These are phyloP conservation scores for Solanum etuberosum DNA, from an alignment of 257 asterid species.

Conservation along the genomic window DNA sequence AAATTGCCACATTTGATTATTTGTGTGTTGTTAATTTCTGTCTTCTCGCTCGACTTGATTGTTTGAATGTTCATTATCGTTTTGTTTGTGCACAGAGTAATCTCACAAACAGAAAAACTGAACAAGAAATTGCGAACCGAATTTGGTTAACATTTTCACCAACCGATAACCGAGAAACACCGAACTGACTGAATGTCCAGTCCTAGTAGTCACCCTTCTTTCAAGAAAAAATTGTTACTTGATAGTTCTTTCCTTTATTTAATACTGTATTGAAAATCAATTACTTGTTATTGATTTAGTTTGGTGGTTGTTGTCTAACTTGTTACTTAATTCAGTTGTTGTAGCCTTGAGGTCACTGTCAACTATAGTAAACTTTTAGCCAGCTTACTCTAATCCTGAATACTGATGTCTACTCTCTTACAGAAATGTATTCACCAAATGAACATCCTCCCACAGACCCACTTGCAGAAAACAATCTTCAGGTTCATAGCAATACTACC, in stretches of 20 bases:
- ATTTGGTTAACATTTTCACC: not conserved
- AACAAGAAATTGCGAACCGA: not conserved
- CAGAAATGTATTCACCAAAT: not conserved
- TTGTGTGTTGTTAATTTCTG: not conserved
- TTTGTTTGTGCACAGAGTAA: not conserved
- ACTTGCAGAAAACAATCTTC: conserved; percentile 24
- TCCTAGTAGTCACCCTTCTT: not conserved
- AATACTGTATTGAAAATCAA: not conserved
- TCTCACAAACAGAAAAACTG: not conserved
- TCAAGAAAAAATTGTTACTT: not conserved
- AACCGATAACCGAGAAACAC: not conserved
- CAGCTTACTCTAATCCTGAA: not conserved
- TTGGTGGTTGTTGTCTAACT: not conserved
- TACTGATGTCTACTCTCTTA: not conserved
- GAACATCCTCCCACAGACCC: not conserved
- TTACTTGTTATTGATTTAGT: not conserved
- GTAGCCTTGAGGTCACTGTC: not conserved
- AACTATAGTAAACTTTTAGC: not conserved
- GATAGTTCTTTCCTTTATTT: not conserved
- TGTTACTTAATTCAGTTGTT: not conserved
- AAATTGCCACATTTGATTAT: not conserved
- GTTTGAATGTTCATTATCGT: not conserved
- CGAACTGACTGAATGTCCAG: not conserved
- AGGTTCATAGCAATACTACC: conserved; percentile 16
- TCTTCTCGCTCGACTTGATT: not conserved